Percentiles rank a stretch among this genome's conserved stretches.
phyloP scores from a whole-genome alignment of 768 basidiomycete genomes.

The Rhodotorula graminis region DNA sequence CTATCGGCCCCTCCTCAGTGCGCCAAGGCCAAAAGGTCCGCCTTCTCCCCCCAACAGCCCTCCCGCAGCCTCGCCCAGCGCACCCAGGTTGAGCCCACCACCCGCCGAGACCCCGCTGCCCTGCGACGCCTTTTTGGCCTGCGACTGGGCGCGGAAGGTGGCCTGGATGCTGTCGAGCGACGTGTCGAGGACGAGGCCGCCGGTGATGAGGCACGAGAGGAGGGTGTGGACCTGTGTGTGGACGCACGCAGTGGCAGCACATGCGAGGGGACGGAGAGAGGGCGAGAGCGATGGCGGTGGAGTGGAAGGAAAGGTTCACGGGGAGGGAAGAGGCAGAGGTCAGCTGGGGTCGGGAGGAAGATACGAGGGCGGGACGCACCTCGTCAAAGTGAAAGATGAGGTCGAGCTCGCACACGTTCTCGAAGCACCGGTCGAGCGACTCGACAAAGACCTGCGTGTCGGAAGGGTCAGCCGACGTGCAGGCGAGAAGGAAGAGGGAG shows the following conservation, averaged over 20 bases:
- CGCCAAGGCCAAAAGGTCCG: slow-evolving; percentile 2
- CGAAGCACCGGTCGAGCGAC: slow-evolving; percentile 87
- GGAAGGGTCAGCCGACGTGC: no score
- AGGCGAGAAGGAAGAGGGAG: no score
- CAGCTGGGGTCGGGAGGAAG: no score
- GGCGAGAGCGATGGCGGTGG: neutral
- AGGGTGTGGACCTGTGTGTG: slow-evolving; percentile 79
- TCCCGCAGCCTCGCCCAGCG: neutral
- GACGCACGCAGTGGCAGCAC: no score
- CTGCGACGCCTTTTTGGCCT: slow-evolving; percentile 15
- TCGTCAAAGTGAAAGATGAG: slow-evolving; percentile 98
- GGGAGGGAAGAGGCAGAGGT: neutral
- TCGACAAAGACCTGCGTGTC: slow-evolving; percentile 83
- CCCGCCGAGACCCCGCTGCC: neutral
- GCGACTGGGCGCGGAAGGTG: slow-evolving; percentile 15
- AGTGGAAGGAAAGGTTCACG: no score
- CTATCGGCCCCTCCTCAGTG: neutral
- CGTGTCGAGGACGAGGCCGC: slow-evolving; percentile 91
- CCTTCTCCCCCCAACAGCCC: neutral
- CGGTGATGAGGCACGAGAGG: slow-evolving; percentile 91
- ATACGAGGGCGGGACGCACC: slow-evolving; percentile 51
- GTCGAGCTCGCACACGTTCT: slow-evolving; percentile 97
- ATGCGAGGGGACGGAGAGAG: neutral
- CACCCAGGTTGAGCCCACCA: neutral
- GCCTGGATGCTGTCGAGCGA: slow-evolving; percentile 33